phyloP scores from a whole-genome alignment of 2,329 filamentous ascomycete genomes.

The Phaeosphaeriaceae sp. region DNA sequence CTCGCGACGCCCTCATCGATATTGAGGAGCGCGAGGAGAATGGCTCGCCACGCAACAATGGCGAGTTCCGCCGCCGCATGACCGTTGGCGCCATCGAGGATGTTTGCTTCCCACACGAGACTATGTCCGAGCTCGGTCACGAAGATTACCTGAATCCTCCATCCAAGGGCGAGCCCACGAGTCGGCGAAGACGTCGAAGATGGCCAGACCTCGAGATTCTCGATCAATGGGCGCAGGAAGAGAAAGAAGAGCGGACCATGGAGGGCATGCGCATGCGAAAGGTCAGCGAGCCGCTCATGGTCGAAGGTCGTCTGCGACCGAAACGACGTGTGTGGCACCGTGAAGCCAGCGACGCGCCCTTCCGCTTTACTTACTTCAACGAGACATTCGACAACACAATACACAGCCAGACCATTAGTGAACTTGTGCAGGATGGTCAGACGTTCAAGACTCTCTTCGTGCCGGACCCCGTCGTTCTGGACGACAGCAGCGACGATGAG shows the following conservation, averaged over 20 bases:
- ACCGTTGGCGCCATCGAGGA: conserved; percentile 76
- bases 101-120: conserved; percentile 87
- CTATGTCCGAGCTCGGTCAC: conserved; percentile 80
- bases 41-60: conserved; percentile 31
- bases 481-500: conserved; percentile 73
- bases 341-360: conserved; percentile 87
- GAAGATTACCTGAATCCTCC: conserved; percentile 70
- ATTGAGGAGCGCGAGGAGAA: conserved; percentile 65
- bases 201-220: conserved; percentile 88
- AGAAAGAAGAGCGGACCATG: conserved; percentile 82
- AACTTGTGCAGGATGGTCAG: conserved; percentile 84
- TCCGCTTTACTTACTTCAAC: conserved; percentile 98
- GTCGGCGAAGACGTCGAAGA: conserved; percentile 61
- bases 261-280: conserved; percentile 87
- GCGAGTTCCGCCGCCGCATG: conserved; percentile 45
- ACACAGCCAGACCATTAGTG: conserved; percentile 93
- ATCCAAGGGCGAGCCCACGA: conserved; percentile 51
- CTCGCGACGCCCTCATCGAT: conserved; percentile 59
- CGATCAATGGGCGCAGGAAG: conserved; percentile 88
- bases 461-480: conserved; percentile 74
- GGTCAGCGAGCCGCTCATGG: conserved; percentile 90
- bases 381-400: conserved; percentile 96
- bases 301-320: conserved; percentile 87
- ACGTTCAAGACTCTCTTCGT: conserved; percentile 90
- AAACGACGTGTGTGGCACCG: conserved; percentile 82